Evolutionary conservation across 2,329 filamentous ascomycete species (phyloP).

Genomic region (Pyrenophora graminea): DNA sequence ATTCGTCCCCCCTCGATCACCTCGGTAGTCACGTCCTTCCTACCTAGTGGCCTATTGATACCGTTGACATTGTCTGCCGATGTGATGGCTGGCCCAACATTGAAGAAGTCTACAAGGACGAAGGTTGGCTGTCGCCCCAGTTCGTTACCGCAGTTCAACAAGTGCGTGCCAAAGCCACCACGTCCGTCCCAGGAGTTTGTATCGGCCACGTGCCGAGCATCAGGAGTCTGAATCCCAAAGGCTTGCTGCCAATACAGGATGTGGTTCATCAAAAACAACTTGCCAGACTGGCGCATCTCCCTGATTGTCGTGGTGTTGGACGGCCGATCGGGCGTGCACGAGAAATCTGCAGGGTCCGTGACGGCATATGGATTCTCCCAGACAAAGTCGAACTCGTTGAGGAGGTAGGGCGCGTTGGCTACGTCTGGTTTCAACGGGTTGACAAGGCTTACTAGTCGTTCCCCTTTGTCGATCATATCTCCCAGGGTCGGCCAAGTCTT

Average conservation of each 20-base stretch:
- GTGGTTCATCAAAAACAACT: slow-evolving; percentile 76
- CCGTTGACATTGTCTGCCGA: slow-evolving; percentile 70
- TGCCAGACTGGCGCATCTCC: slow-evolving; percentile 55
- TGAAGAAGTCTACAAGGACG: slow-evolving; percentile 78
- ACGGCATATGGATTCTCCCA: slow-evolving; percentile 74
- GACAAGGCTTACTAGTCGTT: slow-evolving; percentile 69
- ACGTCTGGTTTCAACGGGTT: slow-evolving; percentile 51
- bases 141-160: slow-evolving; percentile 55
- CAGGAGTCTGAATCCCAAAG: slow-evolving; percentile 32
- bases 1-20: slow-evolving; percentile 5
- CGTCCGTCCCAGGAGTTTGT: slow-evolving; percentile 67
- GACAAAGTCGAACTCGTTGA: slow-evolving; percentile 65
- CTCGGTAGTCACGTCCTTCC: slow-evolving; percentile 35
- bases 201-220: slow-evolving; percentile 57
- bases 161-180: slow-evolving; percentile 54
- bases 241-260: slow-evolving; percentile 66
- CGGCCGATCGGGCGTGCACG: slow-evolving; percentile 71
- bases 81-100: slow-evolving; percentile 68
- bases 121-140: slow-evolving; percentile 68
- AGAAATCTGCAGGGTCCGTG: slow-evolving; percentile 64
- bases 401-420: slow-evolving; percentile 58
- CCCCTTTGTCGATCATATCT: slow-evolving; percentile 65
- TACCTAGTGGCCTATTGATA: slow-evolving; percentile 52
- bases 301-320: slow-evolving; percentile 50
- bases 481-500: slow-evolving; percentile 71